Evolutionary conservation across 441 rosid genomes (phyloP).

Genomic region (Manihot esculenta): DNA sequence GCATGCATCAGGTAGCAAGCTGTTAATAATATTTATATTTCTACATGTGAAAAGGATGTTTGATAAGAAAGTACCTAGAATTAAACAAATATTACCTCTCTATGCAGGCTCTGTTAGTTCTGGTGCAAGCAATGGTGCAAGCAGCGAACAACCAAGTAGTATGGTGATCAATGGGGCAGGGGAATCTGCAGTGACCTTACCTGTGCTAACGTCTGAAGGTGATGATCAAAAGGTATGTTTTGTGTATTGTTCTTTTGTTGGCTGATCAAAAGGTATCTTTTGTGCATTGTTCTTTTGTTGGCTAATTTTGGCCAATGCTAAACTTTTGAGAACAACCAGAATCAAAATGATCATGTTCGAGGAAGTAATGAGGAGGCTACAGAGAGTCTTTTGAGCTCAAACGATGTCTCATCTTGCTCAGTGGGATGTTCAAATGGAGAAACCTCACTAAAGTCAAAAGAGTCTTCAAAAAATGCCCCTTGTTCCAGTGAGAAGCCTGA

Average conservation of each 20-base stretch:
- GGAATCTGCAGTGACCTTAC: constrained; percentile 32
- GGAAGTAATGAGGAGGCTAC: constrained; percentile 27
- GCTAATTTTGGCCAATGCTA: constrained; percentile 18
- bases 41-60: not conserved
- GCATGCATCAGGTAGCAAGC: constrained; percentile 49
- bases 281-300: constrained; percentile 16
- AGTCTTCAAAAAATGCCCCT: constrained; percentile 30
- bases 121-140: constrained; percentile 23
- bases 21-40: not conserved
- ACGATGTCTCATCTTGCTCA: constrained; percentile 29
- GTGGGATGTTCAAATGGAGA: constrained; percentile 30
- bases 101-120: constrained; percentile 36
- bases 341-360: constrained; percentile 27
- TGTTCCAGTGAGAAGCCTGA: constrained; percentile 44
- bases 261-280: constrained; percentile 47
- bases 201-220: constrained; percentile 28
- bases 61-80: not conserved
- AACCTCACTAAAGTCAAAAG: constrained; percentile 34
- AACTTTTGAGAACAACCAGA: constrained; percentile 24
- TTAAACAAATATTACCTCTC: constrained; percentile 21
- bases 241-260: constrained; percentile 13
- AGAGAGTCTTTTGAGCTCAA: constrained; percentile 29
- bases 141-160: constrained; percentile 20
- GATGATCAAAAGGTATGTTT: constrained; percentile 47
- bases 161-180: constrained; percentile 28